Conservation (phyloP, 2,329 filamentous ascomycete genomes). For the Madurella fahalii region DNA sequence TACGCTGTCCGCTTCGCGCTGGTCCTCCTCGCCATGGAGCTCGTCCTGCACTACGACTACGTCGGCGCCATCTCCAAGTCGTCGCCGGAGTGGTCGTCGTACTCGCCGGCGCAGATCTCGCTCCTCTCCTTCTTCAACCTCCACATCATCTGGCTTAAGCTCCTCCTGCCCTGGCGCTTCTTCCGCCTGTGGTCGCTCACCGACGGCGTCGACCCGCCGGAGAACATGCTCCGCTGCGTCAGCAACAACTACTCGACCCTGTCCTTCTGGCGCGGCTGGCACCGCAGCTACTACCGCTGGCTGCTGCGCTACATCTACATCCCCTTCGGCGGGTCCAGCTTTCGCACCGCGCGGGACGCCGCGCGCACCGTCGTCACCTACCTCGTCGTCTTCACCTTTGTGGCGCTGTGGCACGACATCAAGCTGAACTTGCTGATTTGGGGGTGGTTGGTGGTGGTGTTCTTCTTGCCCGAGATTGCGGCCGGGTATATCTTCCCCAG, state of each 20-base stretch:
- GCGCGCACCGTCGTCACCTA: conserved; percentile 69
- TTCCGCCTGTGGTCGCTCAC: conserved; percentile 94
- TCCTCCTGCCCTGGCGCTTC: conserved; percentile 95
- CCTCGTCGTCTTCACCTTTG: conserved; percentile 87
- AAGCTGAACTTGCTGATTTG: conserved; percentile 85
- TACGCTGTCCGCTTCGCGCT: conserved; percentile 82
- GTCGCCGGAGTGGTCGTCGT: conserved; percentile 72
- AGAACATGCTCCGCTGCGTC: conserved; percentile 98
- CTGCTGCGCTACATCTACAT: conserved; percentile 90
- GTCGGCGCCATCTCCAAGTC: conserved; percentile 87
- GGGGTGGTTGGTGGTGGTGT: conserved; percentile 94
- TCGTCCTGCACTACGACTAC: conserved; percentile 88
- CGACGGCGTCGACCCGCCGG: conserved; percentile 89
- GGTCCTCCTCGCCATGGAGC: conserved; percentile 81
- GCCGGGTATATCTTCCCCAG: conserved; percentile 69
- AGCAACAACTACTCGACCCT: conserved; percentile 89
- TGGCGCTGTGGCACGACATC: conserved; percentile 97
- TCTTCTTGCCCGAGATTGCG: conserved; percentile 84
- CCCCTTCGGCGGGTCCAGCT: conserved; percentile 71
- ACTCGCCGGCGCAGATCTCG: conserved; percentile 81
- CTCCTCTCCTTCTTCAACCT: conserved; percentile 95
- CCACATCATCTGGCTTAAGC: conserved; percentile 95
- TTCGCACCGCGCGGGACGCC: conserved; percentile 41
- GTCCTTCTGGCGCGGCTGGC: conserved; percentile 95
- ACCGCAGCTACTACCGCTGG: conserved; percentile 93